Base-by-base conservation (phyloP, 805 yeast species). In the Candida succiphila region DNA sequence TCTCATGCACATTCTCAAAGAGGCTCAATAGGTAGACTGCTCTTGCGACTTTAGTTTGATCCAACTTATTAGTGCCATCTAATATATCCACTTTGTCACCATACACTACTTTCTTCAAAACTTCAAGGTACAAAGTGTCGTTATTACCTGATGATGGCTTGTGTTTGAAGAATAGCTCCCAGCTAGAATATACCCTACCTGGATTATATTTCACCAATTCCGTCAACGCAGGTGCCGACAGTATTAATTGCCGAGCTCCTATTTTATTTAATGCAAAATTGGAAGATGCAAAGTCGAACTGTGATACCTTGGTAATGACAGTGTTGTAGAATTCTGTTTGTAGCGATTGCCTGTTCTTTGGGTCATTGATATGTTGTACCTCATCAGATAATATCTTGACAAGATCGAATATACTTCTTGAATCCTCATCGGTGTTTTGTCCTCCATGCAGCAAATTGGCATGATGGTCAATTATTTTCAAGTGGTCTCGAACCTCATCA, bases 111-210 rank as follows among this genome's bases (percentile, higher is more conserved):
- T 51, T 51, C 9, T 41, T 36, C 25, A 50, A 30, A 5, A 46
- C 40, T n/a, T 41, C 40, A 13, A 33, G 25, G 6, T 36, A 25
- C 15, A 38, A 15, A 12, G 27, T 24, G 26, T 46, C 47, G 8
- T 32, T 34, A 5, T 30, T 15, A 6, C 30, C 23, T 6, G 31
- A 22, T 15, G 38, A 37, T 20, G 35, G 35, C 9, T 36, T 7
- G 17, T 3, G 15, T 21, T 19, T 20, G 8, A 45, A 35, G 30
- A 35, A 57, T 12, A 58, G 23, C 32, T 56, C 61, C 51, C 52
- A 58, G 27, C 53, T 49, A 10, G 58, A 42, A 24, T 40, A 41
- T 14, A 57, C 60, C 36, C 65, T 45, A 8, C 62, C 63, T 1
- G 65, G 62, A 39, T 60, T 59, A 25, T 52, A 40, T 37, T 43